Percentiles rank a stretch among this genome's conserved stretches.
phyloP scores from a whole-genome alignment of 73 alveolate genomes.

The Paramecium sexaurelia region DNA sequence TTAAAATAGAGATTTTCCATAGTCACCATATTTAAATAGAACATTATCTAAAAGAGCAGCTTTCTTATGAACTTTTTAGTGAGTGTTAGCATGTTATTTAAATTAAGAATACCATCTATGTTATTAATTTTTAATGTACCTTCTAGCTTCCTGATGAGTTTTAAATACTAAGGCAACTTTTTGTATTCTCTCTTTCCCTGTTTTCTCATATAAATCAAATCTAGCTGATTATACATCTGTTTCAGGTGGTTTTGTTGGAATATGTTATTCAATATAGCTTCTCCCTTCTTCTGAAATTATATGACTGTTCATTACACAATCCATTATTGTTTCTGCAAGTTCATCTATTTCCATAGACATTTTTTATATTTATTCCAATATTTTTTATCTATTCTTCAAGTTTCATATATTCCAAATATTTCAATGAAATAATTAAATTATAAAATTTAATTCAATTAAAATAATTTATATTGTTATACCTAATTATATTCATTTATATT shows the following conservation, averaged over 20 bases:
- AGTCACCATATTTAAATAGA: neutral
- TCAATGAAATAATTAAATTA: neutral
- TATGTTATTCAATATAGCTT: neutral
- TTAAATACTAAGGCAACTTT: constrained; percentile 8
- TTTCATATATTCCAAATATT: neutral
- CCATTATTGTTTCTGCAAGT: constrained; percentile 42
- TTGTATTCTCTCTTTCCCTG: neutral
- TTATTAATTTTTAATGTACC: neutral
- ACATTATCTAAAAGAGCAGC: constrained; percentile 32
- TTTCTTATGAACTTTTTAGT: neutral
- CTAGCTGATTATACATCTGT: neutral
- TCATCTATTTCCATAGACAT: constrained; percentile 46
- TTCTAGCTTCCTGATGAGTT: constrained; percentile 48
- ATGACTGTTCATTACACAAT: constrained; percentile 52
- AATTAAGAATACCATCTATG: constrained; percentile 35
- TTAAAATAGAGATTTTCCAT: neutral
- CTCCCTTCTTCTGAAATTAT: constrained; percentile 11
- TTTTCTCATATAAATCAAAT: constrained; percentile 25
- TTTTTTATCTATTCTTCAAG: neutral
- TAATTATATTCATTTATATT: neutral
- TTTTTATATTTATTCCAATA: neutral
- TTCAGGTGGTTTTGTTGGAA: neutral
- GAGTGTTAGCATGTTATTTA: neutral
- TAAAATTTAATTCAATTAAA: no score
- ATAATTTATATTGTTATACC: no score